Evolutionary conservation across 371 early-diverging fungal species (phyloP).

Genomic region (Mucor lusitanicus): DNA sequence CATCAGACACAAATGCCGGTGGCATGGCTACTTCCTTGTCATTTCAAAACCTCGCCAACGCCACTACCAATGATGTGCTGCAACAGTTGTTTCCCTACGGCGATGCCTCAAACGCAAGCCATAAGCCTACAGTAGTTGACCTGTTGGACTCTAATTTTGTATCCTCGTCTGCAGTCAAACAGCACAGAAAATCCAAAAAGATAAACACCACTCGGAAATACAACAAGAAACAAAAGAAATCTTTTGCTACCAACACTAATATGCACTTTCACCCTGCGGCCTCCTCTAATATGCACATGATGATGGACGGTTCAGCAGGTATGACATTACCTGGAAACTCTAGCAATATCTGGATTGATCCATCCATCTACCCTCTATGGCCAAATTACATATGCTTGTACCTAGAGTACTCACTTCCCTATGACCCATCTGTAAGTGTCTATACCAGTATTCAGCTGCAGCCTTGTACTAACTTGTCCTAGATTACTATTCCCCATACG

Average conservation of each 20-base stretch:
- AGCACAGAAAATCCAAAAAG: conserved; percentile 10
- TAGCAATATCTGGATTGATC: conserved; percentile 13
- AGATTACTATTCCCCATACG: conserved; percentile 39
- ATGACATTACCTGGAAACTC: not conserved
- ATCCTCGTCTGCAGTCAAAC: not conserved
- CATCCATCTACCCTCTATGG: conserved; percentile 35
- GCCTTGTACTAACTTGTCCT: not conserved
- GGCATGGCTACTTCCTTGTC: conserved; percentile 14
- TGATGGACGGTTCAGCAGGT: not conserved
- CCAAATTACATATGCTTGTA: conserved; percentile 53
- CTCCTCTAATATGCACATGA: not conserved
- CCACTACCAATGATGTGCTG: conserved; percentile 14
- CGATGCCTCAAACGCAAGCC: not conserved
- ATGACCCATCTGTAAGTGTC: conserved; percentile 31
- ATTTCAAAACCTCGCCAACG: conserved; percentile 11
- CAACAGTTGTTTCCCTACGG: conserved; percentile 13
- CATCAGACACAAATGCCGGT: not conserved
- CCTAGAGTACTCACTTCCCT: conserved; percentile 43
- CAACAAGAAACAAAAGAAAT: conserved; percentile 15
- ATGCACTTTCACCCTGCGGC: not conserved
- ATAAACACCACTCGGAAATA: not conserved
- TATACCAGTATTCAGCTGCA: not conserved
- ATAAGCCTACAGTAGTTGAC: not conserved
- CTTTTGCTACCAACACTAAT: not conserved
- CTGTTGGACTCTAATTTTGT: not conserved